phyloP scores from a whole-genome alignment of 2,329 filamentous ascomycete species.

The Clonostachys sp. region DNA sequence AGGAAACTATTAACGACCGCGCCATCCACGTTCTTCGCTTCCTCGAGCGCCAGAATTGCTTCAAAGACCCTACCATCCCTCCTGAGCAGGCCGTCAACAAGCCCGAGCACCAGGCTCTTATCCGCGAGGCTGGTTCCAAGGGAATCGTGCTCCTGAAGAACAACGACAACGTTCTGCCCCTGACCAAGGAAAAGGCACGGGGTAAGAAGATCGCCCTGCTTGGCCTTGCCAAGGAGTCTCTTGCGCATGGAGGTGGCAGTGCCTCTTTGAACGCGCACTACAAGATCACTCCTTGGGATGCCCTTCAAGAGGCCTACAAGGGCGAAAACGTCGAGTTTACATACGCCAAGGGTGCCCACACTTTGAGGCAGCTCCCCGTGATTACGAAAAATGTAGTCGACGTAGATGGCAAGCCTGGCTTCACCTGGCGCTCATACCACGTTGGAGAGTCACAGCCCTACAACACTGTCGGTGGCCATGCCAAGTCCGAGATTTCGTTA shows the following conservation, averaged over 20 bases:
- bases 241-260: conserved; percentile 22
- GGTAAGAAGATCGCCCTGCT: conserved; percentile 20
- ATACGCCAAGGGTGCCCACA: background rate
- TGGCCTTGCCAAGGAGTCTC: conserved; percentile 20
- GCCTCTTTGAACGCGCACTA: conserved; percentile 23
- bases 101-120: conserved; percentile 14
- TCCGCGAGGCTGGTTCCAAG: conserved; percentile 25
- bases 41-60: conserved; percentile 13
- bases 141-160: conserved; percentile 64
- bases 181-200: conserved; percentile 18
- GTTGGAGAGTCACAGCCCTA: background rate
- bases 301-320: conserved; percentile 4
- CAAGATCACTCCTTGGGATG: conserved; percentile 20
- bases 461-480: conserved; percentile 4
- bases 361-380: conserved; percentile 1
- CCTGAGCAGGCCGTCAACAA: conserved; percentile 8
- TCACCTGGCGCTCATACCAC: background rate
- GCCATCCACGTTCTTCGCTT: conserved; percentile 21
- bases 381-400: background rate
- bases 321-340: conserved; percentile 1
- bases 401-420: background rate
- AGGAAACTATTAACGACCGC: conserved; percentile 14
- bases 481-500: conserved; percentile 3
- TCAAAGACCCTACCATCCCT: conserved; percentile 8
- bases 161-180: conserved; percentile 46